Base-by-base conservation (phyloP, 495 filamentous ascomycete species). In the Penicillium bialowiezense region DNA sequence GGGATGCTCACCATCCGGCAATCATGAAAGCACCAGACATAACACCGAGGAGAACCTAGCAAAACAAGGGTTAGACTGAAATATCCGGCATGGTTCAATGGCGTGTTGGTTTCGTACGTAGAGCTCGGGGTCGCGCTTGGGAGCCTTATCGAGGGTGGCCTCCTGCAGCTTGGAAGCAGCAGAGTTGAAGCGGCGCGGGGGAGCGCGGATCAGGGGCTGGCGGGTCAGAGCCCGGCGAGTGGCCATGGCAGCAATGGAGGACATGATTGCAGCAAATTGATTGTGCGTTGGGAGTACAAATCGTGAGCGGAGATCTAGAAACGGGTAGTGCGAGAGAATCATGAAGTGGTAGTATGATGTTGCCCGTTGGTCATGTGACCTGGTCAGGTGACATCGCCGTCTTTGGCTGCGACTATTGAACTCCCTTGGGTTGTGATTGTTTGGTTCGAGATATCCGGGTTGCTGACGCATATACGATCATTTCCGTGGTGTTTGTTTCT, bases 1-100 rank as follows among this genome's bases (percentile, higher is more conserved):
- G 45, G 46, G 35, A 43, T 54, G 68, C 62, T 72, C 56, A 76
- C 83, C 83, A 96, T 60, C 93, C 93, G 48, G 87, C 95, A 64
- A 93, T 80, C 47, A 83, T 81, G 60, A 96, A 88, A 60, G 88
- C 87, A 64, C 85, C 83, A 50, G 88, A 85, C 95, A 98, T 97
- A 59, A 98, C 85, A 61, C 82, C 88, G 51, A 90, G 77, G 42
- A 98, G 84, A 59, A 96, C 83, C 93, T 98, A 56, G 55, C 26
- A 15, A 1, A 10, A 37, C 14, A 45, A 7, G 0, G 44, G 44
- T 64, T 64, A 63, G 62, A 31, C 23, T 29, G 26, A 39, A 19
- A 23, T 44, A 18, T 51, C 32, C 44, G 23, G n/a, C 7, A 34
- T 41, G 28, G 36, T 41, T 41, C 47, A 59, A 52, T 58, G 55